Evolutionary conservation across 345 rosid species (phyloP).

Genomic region (Rhizophora mangle): DNA sequence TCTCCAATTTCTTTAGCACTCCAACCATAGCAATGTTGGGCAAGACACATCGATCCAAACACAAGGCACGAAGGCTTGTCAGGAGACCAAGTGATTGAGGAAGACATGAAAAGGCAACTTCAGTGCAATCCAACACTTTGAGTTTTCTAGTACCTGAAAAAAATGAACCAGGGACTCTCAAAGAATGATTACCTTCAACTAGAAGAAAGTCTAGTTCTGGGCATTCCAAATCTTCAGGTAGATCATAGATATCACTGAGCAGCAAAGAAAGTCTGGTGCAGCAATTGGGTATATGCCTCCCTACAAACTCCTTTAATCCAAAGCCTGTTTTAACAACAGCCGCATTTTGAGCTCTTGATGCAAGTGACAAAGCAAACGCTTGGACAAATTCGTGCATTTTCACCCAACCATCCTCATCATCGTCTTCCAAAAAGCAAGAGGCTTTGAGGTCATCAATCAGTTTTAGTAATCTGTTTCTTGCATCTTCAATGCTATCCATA

Average conservation of each 20-base stretch:
- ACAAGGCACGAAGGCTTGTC: constrained; percentile 7
- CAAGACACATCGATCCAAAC: not conserved
- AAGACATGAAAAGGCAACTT: not conserved
- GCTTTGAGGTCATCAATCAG: not conserved
- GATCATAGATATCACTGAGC: not conserved
- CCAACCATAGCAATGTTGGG: not conserved
- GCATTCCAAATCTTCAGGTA: constrained; percentile 8
- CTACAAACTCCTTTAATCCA: not conserved
- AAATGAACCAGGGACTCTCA: not conserved
- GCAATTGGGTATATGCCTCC: not conserved
- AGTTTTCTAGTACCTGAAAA: not conserved
- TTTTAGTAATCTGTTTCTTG: not conserved
- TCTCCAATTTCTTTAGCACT: constrained; percentile 21
- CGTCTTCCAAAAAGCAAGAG: not conserved
- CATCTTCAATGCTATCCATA: not conserved
- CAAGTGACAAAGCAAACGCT: not conserved
- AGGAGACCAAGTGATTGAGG: not conserved
- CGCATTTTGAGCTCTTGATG: not conserved
- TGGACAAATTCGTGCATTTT: constrained; percentile 12
- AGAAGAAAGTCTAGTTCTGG: not conserved
- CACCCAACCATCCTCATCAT: not conserved
- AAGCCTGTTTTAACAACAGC: not conserved
- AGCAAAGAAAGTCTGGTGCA: constrained; percentile 4
- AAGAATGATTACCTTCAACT: not conserved
- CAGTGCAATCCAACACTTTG: constrained; percentile 4